Evolutionary conservation across 1,139 yeast genomes (phyloP).

Genomic region (Scheffersomyces stambukii): DNA sequence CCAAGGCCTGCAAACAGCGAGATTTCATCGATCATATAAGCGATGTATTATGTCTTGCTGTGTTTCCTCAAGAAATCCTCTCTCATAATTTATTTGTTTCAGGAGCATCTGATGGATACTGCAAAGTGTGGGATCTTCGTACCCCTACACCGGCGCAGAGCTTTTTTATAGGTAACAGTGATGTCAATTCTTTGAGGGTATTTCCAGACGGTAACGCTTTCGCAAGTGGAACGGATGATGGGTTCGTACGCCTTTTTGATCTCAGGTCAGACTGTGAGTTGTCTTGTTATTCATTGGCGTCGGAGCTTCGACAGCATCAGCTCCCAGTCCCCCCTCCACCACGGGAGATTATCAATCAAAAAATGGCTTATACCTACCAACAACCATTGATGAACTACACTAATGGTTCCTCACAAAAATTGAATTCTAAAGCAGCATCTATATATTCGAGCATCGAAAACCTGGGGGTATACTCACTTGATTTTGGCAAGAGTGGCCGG

Average conservation of each 20-base stretch:
- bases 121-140: slow-evolving; percentile 70
- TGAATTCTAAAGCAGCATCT: slow-evolving; percentile 1
- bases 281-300: slow-evolving; percentile 42
- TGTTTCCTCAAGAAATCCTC: slow-evolving; percentile 19
- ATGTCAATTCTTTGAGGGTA: slow-evolving; percentile 61
- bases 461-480: slow-evolving; percentile 67
- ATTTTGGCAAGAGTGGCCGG: slow-evolving; percentile 74
- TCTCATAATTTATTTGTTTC: slow-evolving; percentile 47
- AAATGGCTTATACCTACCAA: not conserved
- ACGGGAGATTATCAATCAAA: not conserved
- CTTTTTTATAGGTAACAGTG: slow-evolving; percentile 59
- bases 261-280: slow-evolving; percentile 73
- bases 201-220: slow-evolving; percentile 71
- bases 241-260: slow-evolving; percentile 68
- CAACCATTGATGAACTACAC: too few species aligned
- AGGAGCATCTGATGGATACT: slow-evolving; percentile 74
- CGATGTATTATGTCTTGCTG: slow-evolving; percentile 62
- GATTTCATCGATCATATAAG: slow-evolving; percentile 76
- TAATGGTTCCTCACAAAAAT: not conserved
- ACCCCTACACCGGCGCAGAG: slow-evolving; percentile 51
- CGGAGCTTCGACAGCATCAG: slow-evolving; percentile 4
- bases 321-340: not conserved
- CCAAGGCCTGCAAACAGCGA: slow-evolving; percentile 49
- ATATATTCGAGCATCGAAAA: slow-evolving; percentile 39
- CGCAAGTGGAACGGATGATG: slow-evolving; percentile 77